Conservation (phyloP, 495 filamentous ascomycete species). For the Stereocaulon alpinum region DNA sequence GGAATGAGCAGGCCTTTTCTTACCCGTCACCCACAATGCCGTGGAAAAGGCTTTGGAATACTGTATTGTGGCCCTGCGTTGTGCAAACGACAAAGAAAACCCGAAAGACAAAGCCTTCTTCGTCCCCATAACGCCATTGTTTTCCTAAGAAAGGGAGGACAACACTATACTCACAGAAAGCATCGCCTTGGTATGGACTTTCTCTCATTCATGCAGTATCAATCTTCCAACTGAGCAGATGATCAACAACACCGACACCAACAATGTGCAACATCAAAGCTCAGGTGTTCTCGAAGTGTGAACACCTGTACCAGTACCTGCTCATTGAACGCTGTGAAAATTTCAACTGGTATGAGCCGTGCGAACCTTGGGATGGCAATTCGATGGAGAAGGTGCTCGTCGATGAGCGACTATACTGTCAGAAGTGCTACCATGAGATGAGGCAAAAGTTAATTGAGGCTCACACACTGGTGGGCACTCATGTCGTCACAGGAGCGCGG, state of each 20-base stretch:
- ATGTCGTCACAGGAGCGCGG: background rate
- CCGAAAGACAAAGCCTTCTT: too few species aligned
- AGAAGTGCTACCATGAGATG: background rate
- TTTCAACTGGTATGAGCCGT: background rate
- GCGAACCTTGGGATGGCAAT: background rate
- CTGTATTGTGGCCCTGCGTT: too few species aligned
- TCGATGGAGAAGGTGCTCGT: background rate
- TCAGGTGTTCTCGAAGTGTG: background rate
- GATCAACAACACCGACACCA: background rate
- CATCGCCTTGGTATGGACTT: too few species aligned
- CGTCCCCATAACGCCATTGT: too few species aligned
- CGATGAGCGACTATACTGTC: background rate
- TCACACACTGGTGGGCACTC: background rate
- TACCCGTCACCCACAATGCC: too few species aligned
- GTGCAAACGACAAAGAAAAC: too few species aligned
- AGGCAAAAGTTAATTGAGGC: background rate
- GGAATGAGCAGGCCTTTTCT: too few species aligned
- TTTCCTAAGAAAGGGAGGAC: too few species aligned
- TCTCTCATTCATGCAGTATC: background rate
- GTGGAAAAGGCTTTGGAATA: too few species aligned
- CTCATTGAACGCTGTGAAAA: background rate
- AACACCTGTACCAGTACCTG: background rate
- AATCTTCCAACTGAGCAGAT: background rate
- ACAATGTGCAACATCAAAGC: background rate
- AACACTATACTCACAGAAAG: too few species aligned